A percentile compares a stretch with the other conserved stretches of the same genome.
Conservation (phyloP, 2,329 filamentous ascomycete genomes). For the Colletotrichum trifolii region DNA sequence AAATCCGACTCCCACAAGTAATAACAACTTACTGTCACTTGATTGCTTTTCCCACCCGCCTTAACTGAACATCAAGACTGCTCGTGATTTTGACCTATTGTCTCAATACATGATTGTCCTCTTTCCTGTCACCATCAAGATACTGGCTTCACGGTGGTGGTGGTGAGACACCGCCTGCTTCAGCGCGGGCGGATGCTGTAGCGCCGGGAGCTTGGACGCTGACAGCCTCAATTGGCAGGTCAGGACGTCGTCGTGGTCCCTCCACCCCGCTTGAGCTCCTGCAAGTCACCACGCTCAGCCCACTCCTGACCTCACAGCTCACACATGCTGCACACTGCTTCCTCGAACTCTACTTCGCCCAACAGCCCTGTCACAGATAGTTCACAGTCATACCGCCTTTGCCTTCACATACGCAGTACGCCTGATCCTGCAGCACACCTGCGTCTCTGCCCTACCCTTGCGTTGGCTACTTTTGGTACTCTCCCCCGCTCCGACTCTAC, state of each 20-base stretch:
- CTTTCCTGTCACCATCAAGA: too few relatives aligned
- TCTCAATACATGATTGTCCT: too few relatives aligned
- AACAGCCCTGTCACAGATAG: conserved; percentile 3
- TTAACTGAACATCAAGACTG: too few relatives aligned
- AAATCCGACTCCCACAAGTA: too few relatives aligned
- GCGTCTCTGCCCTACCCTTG: conserved; percentile 20
- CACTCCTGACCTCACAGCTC: conserved; percentile 18
- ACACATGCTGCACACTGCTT: background rate
- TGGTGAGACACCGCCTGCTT: conserved; percentile 18
- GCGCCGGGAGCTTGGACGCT: conserved; percentile 25
- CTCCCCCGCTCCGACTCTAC: conserved; percentile 28
- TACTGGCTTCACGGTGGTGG: too few relatives aligned
- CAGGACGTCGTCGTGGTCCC: background rate
- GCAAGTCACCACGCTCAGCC: conserved; percentile 23
- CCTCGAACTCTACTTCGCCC: conserved; percentile 14
- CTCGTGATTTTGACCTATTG: too few relatives aligned
- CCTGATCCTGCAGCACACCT: conserved; percentile 25
- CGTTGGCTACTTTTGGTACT: background rate
- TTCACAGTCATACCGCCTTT: background rate
- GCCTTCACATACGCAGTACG: background rate
- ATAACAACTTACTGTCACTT: too few relatives aligned
- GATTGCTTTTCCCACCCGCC: too few relatives aligned
- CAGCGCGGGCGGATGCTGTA: conserved; percentile 23
- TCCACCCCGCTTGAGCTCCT: conserved; percentile 22
- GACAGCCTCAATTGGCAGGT: conserved; percentile 13